phyloP scores from a whole-genome alignment of 768 basidiomycete genomes.

The Amanita pallidorosea region DNA sequence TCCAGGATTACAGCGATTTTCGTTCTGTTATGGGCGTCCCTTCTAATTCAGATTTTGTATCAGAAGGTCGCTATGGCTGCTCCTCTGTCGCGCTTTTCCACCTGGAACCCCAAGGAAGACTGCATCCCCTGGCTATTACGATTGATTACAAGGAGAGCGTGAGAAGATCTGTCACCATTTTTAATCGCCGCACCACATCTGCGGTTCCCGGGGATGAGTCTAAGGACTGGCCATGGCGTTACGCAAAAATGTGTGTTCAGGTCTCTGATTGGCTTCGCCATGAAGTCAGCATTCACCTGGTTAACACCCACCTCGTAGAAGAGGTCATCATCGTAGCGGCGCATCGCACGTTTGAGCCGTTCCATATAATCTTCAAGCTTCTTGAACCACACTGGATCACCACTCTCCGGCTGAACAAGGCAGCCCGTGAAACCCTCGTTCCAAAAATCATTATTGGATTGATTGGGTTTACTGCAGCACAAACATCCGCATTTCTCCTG shows the following conservation, averaged over 20 bases:
- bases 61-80: constrained; percentile 14
- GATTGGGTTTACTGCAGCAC: neutral
- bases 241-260: constrained; percentile 20
- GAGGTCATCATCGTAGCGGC: constrained; percentile 21
- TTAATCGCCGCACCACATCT: constrained; percentile 15
- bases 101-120: constrained; percentile 14
- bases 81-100: constrained; percentile 19
- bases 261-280: constrained; percentile 19
- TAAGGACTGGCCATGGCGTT: constrained; percentile 22
- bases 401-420: constrained; percentile 17
- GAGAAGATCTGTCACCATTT: constrained; percentile 16
- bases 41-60: constrained; percentile 8
- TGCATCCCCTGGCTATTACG: constrained; percentile 20
- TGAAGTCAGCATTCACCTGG: constrained; percentile 18
- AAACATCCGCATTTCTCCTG: neutral
- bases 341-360: constrained; percentile 13
- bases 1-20: neutral
- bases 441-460: neutral
- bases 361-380: constrained; percentile 17
- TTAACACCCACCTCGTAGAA: constrained; percentile 20
- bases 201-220: constrained; percentile 6
- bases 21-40: constrained; percentile 1
- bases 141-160: constrained; percentile 19
- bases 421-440: constrained; percentile 13
- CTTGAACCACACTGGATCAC: constrained; percentile 19